phyloP scores from a whole-genome alignment of 108 stramenopile species.

The Skeletonema menzelii region DNA sequence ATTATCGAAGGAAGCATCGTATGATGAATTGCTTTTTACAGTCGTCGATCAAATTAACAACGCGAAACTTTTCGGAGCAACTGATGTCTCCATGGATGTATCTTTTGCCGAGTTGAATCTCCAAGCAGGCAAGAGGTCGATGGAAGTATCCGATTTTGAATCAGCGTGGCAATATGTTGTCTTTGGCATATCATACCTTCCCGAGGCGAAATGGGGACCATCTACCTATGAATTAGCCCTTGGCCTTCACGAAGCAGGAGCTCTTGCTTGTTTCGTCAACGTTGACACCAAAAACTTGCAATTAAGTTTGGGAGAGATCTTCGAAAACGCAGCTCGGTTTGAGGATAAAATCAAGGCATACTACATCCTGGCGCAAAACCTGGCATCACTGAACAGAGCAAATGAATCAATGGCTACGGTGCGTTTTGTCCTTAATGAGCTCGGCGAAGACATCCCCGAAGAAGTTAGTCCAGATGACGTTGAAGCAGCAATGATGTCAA shows the following conservation, averaged over 20 bases:
- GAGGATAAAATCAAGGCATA: constrained; percentile 35
- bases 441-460: not conserved
- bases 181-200: not conserved
- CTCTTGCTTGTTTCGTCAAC: constrained; percentile 12
- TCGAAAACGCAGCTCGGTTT: constrained; percentile 2
- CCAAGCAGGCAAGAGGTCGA: not conserved
- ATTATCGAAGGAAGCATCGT: not conserved
- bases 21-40: not conserved
- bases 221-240: constrained; percentile 9
- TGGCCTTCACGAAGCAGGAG: constrained; percentile 12
- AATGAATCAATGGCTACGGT: constrained; percentile 2
- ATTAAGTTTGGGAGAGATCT: not conserved
- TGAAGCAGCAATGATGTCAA: not conserved
- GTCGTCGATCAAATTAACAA: constrained; percentile 6
- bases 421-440: constrained; percentile 9
- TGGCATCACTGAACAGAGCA: not conserved
- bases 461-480: not conserved
- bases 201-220: not conserved
- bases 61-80: not conserved
- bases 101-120: constrained; percentile 4
- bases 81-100: not conserved
- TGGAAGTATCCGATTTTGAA: not conserved
- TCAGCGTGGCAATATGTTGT: not conserved
- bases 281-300: not conserved
- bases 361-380: not conserved